A percentile compares a stretch with the other conserved stretches of the same genome.
Evolutionary conservation across 176 grass and related monocot genomes (phyloP).

Genomic region (Bothriochloa decipiens): DNA sequence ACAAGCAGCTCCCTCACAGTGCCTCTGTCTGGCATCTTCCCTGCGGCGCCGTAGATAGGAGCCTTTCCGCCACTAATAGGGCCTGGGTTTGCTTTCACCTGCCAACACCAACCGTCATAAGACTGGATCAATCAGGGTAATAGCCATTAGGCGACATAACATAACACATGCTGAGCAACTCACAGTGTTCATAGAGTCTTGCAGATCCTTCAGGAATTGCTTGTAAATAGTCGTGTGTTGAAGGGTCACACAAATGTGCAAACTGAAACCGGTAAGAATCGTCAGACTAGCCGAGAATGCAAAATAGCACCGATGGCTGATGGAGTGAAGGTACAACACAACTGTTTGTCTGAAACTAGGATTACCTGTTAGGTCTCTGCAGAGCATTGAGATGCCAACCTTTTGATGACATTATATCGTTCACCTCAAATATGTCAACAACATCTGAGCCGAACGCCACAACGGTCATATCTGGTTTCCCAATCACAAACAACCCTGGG

Average conservation of each 20-base stretch:
- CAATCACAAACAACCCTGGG: constrained; percentile 75
- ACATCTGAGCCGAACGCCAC: constrained; percentile 79
- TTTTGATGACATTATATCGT: constrained; percentile 94
- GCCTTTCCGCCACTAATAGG: constrained; percentile 79
- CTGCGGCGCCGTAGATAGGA: constrained; percentile 85
- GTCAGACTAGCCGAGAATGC: background rate
- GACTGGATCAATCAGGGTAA: background rate
- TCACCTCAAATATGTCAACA: constrained; percentile 95
- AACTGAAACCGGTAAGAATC: constrained; percentile 45
- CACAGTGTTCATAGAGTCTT: constrained; percentile 68
- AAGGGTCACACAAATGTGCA: constrained; percentile 96
- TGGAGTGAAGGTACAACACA: background rate
- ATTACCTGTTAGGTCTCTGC: constrained; percentile 71
- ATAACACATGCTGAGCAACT: constrained; percentile 40
- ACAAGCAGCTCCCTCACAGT: constrained; percentile 85
- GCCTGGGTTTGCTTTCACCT: constrained; percentile 94
- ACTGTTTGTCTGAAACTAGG: background rate
- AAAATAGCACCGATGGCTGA: background rate
- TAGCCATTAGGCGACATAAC: background rate
- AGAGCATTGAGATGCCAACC: constrained; percentile 95
- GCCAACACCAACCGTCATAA: background rate
- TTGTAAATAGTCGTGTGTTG: constrained; percentile 59
- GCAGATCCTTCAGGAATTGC: constrained; percentile 79
- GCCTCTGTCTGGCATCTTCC: constrained; percentile 99
- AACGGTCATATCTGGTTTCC: constrained; percentile 86